A percentile compares a stretch with the other conserved stretches of the same genome.
These are phyloP conservation scores for Colletotrichum noveboracense DNA, from an alignment of 2,329 filamentous ascomycete species.

Conservation along the genomic window DNA sequence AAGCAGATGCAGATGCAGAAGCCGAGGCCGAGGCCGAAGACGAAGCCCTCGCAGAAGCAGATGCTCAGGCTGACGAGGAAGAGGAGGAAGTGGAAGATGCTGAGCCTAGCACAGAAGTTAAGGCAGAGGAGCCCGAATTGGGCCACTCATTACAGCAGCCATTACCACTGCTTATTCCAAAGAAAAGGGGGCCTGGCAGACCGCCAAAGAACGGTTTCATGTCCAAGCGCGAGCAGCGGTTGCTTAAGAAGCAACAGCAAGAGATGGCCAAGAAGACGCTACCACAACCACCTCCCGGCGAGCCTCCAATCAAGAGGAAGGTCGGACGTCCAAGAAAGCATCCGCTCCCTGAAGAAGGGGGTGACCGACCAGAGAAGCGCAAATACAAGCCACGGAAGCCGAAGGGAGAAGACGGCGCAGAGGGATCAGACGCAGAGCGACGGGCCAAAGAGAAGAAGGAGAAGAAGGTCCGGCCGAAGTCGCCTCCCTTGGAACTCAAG, in stretches of 20 bases:
- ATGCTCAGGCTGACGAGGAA: constrained; percentile 27
- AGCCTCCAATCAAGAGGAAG: constrained; percentile 65
- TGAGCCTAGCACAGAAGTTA: constrained; percentile 22
- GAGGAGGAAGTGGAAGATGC: constrained; percentile 23
- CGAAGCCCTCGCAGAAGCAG: constrained; percentile 30
- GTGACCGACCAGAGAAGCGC: constrained; percentile 64
- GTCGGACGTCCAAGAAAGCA: constrained; percentile 71
- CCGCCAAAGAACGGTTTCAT: constrained; percentile 85
- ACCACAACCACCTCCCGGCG: constrained; percentile 50
- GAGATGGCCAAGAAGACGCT: constrained; percentile 58
- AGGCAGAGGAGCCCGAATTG: constrained; percentile 33
- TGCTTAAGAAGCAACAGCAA: constrained; percentile 64
- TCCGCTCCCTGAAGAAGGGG: constrained; percentile 60
- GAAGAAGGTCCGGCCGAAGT: constrained; percentile 64
- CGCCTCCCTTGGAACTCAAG: constrained; percentile 62
- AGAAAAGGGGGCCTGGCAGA: constrained; percentile 78
- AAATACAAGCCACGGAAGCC: constrained; percentile 70
- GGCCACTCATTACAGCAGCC: constrained; percentile 47
- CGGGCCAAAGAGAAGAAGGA: constrained; percentile 63
- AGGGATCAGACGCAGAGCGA: constrained; percentile 61
- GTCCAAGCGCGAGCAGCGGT: constrained; percentile 76
- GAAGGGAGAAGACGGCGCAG: constrained; percentile 56
- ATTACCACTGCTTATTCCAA: constrained; percentile 41
- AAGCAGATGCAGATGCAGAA: constrained; percentile 23
- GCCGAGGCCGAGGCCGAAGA: constrained; percentile 22